Percentiles rank a stretch among this genome's conserved stretches.
phyloP scores from a whole-genome alignment of 176 grass and related monocot species.

The Miscanthus lutarioriparius region DNA sequence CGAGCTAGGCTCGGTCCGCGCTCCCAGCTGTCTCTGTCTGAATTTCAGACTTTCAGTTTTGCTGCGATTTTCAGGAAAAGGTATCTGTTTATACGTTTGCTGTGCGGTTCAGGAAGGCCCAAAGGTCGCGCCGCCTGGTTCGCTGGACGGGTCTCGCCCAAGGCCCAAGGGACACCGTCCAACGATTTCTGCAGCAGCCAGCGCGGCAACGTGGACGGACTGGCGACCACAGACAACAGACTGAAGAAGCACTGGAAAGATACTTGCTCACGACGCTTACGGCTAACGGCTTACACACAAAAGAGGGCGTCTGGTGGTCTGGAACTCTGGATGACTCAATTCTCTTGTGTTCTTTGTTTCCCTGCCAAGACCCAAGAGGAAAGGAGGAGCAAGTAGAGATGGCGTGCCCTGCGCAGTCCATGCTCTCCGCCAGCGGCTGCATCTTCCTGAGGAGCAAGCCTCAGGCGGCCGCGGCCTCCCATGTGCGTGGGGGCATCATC shows the following conservation, averaged over 20 bases:
- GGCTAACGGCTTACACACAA: background rate
- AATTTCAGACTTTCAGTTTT: background rate
- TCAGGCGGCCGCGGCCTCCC: background rate
- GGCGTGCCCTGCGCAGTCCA: slow-evolving; percentile 71
- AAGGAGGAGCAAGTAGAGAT: slow-evolving; percentile 17
- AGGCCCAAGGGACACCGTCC: background rate
- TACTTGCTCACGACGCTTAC: slow-evolving; percentile 2
- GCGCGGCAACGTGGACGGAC: slow-evolving; percentile 26
- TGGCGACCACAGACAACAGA: background rate
- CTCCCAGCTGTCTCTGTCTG: background rate
- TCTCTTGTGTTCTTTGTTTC: background rate
- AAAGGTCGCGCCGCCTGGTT: background rate
- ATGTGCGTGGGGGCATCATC: slow-evolving; percentile 15
- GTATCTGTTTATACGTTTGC: background rate
- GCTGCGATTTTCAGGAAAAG: background rate
- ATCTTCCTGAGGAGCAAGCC: slow-evolving; percentile 48
- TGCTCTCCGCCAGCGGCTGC: slow-evolving; percentile 73
- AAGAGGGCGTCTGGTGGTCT: background rate
- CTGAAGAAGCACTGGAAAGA: background rate
- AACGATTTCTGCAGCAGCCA: background rate
- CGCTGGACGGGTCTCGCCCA: background rate
- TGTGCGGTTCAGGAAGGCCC: background rate
- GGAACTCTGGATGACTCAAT: background rate
- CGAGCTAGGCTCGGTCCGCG: no score
- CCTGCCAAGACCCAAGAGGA: background rate